Conservation (phyloP, 2,329 filamentous ascomycete species). For the Fusarium sarcochroum region DNA sequence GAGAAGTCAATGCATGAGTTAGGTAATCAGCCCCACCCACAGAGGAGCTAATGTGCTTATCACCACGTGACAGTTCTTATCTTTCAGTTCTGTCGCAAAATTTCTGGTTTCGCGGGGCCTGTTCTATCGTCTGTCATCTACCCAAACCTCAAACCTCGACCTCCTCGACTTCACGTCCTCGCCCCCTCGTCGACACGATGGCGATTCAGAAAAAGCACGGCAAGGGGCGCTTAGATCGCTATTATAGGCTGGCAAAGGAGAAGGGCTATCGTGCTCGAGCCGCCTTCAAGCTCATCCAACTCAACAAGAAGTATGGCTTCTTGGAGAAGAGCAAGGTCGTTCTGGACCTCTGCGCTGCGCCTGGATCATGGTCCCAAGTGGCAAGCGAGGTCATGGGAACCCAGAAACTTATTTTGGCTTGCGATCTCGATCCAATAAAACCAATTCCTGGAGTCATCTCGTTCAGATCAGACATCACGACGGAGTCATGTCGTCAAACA, state of each 20-base stretch:
- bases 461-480: too few species aligned
- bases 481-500: too few species aligned
- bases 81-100: conserved; percentile 47
- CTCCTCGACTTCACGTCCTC: not conserved
- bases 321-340: conserved; percentile 96
- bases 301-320: conserved; percentile 99
- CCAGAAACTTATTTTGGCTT: conserved; percentile 91
- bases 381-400: conserved; percentile 94
- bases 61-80: conserved; percentile 54
- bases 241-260: conserved; percentile 98
- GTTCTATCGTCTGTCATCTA: conserved; percentile 1
- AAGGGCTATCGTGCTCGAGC: conserved; percentile 97
- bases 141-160: not conserved
- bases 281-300: conserved; percentile 96
- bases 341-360: conserved; percentile 96
- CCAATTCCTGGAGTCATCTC: conserved; percentile 93
- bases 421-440: conserved; percentile 96
- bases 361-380: conserved; percentile 97
- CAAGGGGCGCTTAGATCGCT: conserved; percentile 98
- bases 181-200: conserved; percentile 67
- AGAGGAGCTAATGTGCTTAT: conserved; percentile 39
- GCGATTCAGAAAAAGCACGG: conserved; percentile 99
- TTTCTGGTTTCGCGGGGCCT: conserved; percentile 51
- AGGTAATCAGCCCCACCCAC: conserved; percentile 33
- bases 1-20: conserved; percentile 36